Base-by-base conservation (phyloP, 2,329 filamentous ascomycete genomes). In the Septoria linicola region DNA sequence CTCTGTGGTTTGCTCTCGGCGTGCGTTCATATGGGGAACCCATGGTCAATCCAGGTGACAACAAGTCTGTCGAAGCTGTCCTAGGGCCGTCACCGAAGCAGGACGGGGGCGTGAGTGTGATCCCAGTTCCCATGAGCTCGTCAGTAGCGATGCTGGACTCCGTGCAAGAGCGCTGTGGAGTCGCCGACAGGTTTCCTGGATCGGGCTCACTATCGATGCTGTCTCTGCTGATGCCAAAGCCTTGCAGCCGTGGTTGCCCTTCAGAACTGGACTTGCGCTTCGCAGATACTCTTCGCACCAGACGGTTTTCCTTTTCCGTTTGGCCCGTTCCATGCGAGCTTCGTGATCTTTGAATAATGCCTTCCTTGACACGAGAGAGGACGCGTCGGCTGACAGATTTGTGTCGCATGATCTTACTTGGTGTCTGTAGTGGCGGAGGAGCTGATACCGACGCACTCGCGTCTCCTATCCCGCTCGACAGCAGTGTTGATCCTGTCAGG, bases 351-450 rank as follows among this genome's bases (percentile, higher is more conserved):
- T 53, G 54, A 16, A 57, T 52, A 35, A 70, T 61, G 37, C 67
- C 66, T 42, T 65, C 63, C 48, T 62, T 68, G 41, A 70, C 65
- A 34, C 57, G 66, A 4, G 67, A 66, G 4, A 70, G 56, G 55
- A 70, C 62, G n/a, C 67, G 59, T 23, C 63, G 64, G 43, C 67
- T 67, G 27, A 69, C 63, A 1, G 68, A 69, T 17, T 62, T 63
- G 31, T 66, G 64, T 27, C 66, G 54, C 14, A 57, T 41, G 31
- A 66, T 56, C 13, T 53, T 60, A 2, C 54, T 53, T 16, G 51
- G 49, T 7, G 42, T 30, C 2, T 49, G 46, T 19, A 47, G 35
- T 16, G 53, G 39, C 10, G 49, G 44, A 14, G 51, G 39, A n/a
- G 14, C 39, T 10, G 44, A 46, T 10, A 41, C 23, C 17, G 52